Evolutionary conservation across 805 yeast species (phyloP), one percentile per base, ranked within the genome.

Genomic region (Yamadazyma insecticola): DNA sequence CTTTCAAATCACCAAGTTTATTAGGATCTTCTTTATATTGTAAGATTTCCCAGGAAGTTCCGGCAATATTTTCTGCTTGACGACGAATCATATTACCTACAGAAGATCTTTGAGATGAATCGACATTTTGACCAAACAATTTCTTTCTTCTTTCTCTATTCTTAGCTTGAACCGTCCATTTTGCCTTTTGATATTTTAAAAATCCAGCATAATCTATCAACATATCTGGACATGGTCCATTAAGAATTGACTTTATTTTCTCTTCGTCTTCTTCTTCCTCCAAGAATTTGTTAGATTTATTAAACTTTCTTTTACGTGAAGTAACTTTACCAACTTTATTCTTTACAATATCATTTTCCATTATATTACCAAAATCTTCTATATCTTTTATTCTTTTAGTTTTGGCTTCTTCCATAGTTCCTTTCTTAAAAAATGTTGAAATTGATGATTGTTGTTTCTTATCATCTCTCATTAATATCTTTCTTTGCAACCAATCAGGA

Each of bases 401-500:
- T 16, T 30, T 21, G 5, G 64, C 67, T 24, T 69, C 68, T 2
- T 63, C 53, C 22, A 61, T 61, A 7, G 64, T 50, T 0, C 76
- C 53, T 24, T 61, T 60, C 7, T 57, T 45, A 44, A 88, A 81
- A 51, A 83, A 84, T 2, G 60, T 60, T 1, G 70, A 55, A 29
- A 90, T 60, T 0, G 77, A 73, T 2, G 78, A 67, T 55, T 90
- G 97, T 48, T 84, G 84, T 48, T 74, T 67, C 36, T 72, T 75
- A 50, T 85, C 90, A 33, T 76, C 76, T 33, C 67, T 73, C 5
- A 60, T 60, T 2, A 70, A 67, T 32, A 90, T 76, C 37, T 72
- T 73, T 44, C 71, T 78, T 37, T 70, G 72, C 34, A 92, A 65
- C 99, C 99, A 92, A 18, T 81, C 92, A 0, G 99, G 99, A 49